A percentile compares a stretch with the other conserved stretches of the same genome.
phyloP scores from a whole-genome alignment of 179 eudicot species.

The Camellia oleifera region DNA sequence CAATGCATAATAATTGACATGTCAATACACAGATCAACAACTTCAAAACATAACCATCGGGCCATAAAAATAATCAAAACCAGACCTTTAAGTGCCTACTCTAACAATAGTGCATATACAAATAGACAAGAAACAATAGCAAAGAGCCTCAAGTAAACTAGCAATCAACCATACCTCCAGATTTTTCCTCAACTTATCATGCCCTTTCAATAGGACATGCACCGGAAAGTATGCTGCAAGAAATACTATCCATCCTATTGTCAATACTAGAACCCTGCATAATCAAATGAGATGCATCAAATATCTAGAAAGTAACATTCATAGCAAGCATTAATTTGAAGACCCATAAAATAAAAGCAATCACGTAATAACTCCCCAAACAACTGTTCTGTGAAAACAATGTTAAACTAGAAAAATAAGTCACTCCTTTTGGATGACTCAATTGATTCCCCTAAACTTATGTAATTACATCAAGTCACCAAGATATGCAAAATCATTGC shows the following conservation, averaged over 20 bases:
- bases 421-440: neutral
- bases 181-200: constrained; percentile 77
- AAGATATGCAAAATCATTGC: neutral
- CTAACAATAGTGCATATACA: neutral
- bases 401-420: neutral
- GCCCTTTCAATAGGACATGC: constrained; percentile 84
- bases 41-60: neutral
- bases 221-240: constrained; percentile 92
- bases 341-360: constrained; percentile 8
- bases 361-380: neutral
- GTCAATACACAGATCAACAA: neutral
- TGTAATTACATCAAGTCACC: neutral
- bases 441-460: neutral
- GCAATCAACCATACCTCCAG: constrained; percentile 59
- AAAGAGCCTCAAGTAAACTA: neutral
- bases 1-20: neutral
- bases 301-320: neutral
- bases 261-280: constrained; percentile 74
- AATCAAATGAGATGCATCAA: constrained; percentile 15
- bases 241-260: constrained; percentile 93
- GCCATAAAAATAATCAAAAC: neutral
- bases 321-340: neutral
- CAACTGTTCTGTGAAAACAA: neutral
- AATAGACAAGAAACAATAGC: neutral
- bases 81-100: neutral